Evolutionary conservation across 2,329 filamentous ascomycete species (phyloP).

Genomic region (Teratosphaeria epicoccoides): DNA sequence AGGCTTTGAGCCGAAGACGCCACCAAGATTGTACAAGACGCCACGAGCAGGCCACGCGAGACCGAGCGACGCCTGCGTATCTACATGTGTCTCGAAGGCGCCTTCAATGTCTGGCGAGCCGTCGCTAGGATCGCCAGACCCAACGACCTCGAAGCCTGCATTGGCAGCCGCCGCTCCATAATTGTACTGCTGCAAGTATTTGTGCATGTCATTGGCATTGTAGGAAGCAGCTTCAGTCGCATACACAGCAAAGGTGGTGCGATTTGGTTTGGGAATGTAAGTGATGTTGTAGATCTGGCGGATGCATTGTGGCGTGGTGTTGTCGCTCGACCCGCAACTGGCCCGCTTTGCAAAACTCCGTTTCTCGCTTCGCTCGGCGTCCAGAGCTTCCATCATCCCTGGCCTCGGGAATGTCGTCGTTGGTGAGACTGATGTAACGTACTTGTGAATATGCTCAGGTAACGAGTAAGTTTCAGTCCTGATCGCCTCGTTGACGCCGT

Average conservation of each 20-base stretch:
- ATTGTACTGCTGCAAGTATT: constrained; percentile 13
- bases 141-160: constrained; percentile 9
- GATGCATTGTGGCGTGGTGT: constrained; percentile 13
- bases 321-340: constrained; percentile 8
- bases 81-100: constrained; percentile 16
- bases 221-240: constrained; percentile 17
- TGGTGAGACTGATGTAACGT: constrained; percentile 14
- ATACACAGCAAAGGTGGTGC: constrained; percentile 17
- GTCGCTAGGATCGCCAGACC: constrained; percentile 9
- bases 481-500: constrained; percentile 8
- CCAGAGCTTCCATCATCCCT: too few relatives aligned
- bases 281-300: constrained; percentile 15
- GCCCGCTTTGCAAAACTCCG: background rate
- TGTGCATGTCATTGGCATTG: constrained; percentile 10
- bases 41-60: constrained; percentile 14
- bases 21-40: constrained; percentile 16
- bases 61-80: constrained; percentile 13
- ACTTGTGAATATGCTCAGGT: constrained; percentile 3
- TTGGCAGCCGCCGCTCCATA: constrained; percentile 11
- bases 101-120: constrained; percentile 7
- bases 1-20: constrained; percentile 14
- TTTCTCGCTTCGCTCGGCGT: too few relatives aligned
- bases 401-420: constrained; percentile 12
- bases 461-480: constrained; percentile 9
- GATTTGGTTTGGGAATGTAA: constrained; percentile 13